Evolutionary conservation across 78 protist species (phyloP).

Genomic region (Dictyostelium capitatum): DNA sequence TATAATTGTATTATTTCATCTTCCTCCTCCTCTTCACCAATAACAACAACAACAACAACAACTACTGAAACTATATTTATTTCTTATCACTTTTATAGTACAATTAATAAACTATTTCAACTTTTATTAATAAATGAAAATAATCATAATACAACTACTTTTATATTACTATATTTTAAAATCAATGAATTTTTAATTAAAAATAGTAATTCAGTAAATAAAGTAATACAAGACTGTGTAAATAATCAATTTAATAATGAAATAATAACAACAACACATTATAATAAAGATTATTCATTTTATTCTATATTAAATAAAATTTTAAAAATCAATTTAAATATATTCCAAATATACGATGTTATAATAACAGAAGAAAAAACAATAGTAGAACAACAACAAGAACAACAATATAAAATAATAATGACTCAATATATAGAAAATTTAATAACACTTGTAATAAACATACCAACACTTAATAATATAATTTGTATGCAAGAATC

Average conservation of each 20-base stretch:
- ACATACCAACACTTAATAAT: background rate
- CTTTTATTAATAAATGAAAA: background rate
- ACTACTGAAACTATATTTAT: background rate
- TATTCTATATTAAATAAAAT: constrained; percentile 1
- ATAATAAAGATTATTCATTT: background rate
- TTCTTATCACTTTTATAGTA: background rate
- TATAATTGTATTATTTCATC: background rate
- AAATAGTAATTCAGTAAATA: background rate
- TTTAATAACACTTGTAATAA: background rate
- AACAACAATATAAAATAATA: background rate
- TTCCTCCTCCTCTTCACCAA: background rate
- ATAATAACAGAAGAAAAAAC: background rate
- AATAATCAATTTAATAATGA: background rate
- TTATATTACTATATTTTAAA: background rate
- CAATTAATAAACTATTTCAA: background rate
- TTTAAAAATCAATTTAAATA: background rate
- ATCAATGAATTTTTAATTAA: background rate
- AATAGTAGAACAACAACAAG: background rate
- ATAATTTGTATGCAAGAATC: background rate
- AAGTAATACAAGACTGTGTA: background rate
- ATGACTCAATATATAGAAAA: background rate
- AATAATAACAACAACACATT: background rate
- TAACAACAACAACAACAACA: background rate
- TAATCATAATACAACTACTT: background rate
- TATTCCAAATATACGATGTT: background rate